Evolutionary conservation across 495 filamentous ascomycete species (phyloP).

Genomic region (Darksidea phi): DNA sequence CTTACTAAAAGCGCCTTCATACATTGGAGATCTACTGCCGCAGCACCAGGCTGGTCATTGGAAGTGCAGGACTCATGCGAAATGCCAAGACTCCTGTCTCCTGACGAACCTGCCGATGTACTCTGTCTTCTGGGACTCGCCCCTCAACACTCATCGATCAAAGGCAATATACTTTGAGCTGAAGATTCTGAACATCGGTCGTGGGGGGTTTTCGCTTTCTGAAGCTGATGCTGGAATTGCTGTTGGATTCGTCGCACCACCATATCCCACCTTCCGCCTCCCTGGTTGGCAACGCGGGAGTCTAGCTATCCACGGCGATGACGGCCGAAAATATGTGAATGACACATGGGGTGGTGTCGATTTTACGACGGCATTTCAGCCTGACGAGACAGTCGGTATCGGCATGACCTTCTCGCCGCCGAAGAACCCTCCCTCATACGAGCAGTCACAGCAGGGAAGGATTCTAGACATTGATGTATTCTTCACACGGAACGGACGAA

Average conservation of each 20-base stretch:
- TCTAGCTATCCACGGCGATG: constrained; percentile 86
- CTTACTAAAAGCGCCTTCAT: constrained; percentile 51
- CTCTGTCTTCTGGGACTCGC: constrained; percentile 65
- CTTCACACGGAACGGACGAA: constrained; percentile 69
- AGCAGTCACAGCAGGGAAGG: constrained; percentile 11
- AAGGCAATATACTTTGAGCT: constrained; percentile 82
- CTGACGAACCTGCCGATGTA: constrained; percentile 74
- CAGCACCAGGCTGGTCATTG: constrained; percentile 45
- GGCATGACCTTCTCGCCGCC: constrained; percentile 66
- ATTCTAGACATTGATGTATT: constrained; percentile 62
- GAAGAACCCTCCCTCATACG: constrained; percentile 38
- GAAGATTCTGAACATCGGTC: constrained; percentile 50
- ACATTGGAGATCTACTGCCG: constrained; percentile 46
- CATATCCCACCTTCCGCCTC: constrained; percentile 83
- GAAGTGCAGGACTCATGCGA: constrained; percentile 46
- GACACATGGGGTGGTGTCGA: constrained; percentile 78
- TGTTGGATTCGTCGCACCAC: constrained; percentile 74
- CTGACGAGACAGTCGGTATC: constrained; percentile 59
- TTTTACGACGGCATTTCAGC: constrained; percentile 59
- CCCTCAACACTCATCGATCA: constrained; percentile 52
- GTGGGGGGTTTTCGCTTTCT: constrained; percentile 26
- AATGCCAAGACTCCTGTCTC: constrained; percentile 55
- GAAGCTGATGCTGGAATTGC: constrained; percentile 63
- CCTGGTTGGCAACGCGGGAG: constrained; percentile 89
- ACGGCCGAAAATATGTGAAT: constrained; percentile 84